phyloP scores from a whole-genome alignment of 2,329 filamentous ascomycete genomes.

The Cercospora zeae-maydis region DNA sequence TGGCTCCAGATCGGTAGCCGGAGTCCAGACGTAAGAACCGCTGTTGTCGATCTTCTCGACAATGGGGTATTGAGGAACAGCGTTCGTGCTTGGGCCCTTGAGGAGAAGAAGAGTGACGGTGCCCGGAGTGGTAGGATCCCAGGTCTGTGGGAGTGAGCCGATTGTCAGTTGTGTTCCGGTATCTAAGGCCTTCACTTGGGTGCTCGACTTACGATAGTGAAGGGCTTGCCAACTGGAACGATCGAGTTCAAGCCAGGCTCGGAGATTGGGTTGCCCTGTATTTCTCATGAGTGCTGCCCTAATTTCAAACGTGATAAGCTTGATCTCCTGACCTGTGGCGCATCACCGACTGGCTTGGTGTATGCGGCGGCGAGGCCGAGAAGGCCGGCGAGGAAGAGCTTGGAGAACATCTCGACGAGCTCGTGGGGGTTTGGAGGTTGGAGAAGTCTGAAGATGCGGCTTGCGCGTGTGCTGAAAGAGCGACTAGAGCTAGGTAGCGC shows the following conservation, averaged over 20 bases:
- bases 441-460: not conserved
- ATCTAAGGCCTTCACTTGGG: not conserved
- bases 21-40: conserved; percentile 56
- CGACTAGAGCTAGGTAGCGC: conserved; percentile 33
- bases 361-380: conserved; percentile 48
- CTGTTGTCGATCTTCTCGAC: conserved; percentile 53
- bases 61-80: conserved; percentile 50
- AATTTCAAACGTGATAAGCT: not conserved
- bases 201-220: conserved; percentile 33
- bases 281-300: conserved; percentile 2
- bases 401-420: conserved; percentile 35
- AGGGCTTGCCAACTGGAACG: conserved; percentile 55
- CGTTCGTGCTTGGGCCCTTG: conserved; percentile 56
- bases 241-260: conserved; percentile 50
- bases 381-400: conserved; percentile 53
- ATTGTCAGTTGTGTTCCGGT: not conserved
- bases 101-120: conserved; percentile 59
- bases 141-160: conserved; percentile 40
- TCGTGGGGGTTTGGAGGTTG: conserved; percentile 5
- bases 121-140: conserved; percentile 49
- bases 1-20: conserved; percentile 43
- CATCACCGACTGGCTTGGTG: conserved; percentile 32
- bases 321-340: conserved; percentile 23
- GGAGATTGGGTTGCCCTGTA: conserved; percentile 53
- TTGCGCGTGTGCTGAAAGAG: conserved; percentile 18